Percentiles rank a stretch among this genome's conserved stretches.
Conservation (phyloP, 2,329 filamentous ascomycete species). For the Calonectria naviculata region DNA sequence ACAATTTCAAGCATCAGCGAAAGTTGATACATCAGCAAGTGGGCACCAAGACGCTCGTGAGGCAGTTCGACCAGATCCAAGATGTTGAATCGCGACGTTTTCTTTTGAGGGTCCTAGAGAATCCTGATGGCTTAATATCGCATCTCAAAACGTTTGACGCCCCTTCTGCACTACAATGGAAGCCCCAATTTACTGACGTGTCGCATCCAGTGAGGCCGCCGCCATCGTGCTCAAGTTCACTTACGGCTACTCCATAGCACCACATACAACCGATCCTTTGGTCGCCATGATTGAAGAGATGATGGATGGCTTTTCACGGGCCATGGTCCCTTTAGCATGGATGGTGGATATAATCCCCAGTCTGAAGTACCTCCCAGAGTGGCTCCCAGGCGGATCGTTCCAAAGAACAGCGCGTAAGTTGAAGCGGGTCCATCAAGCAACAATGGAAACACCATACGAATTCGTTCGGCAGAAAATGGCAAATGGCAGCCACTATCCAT, state of each 20-base stretch:
- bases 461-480: constrained; percentile 45
- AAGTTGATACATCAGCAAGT: constrained; percentile 44
- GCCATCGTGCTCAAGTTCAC: constrained; percentile 42
- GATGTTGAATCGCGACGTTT: constrained; percentile 41
- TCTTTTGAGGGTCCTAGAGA: constrained; percentile 34
- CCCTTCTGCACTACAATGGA: too few relatives aligned
- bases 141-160: constrained; percentile 46
- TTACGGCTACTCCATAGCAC: constrained; percentile 48
- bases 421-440: constrained; percentile 28
- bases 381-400: constrained; percentile 45
- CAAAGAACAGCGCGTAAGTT: constrained; percentile 43
- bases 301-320: constrained; percentile 42
- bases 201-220: constrained; percentile 36
- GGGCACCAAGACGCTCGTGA: constrained; percentile 34
- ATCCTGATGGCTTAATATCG: constrained; percentile 31
- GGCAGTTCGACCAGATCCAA: constrained; percentile 35
- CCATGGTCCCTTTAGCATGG: constrained; percentile 46
- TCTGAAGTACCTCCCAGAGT: constrained; percentile 43
- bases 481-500: constrained; percentile 24
- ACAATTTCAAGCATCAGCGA: constrained; percentile 34
- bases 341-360: constrained; percentile 45
- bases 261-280: constrained; percentile 42
- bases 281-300: constrained; percentile 43
- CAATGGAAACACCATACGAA: constrained; percentile 40
- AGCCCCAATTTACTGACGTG: not conserved